Evolutionary conservation across 106 monocot species (phyloP).

Genomic region (Hemerocallis citrina): DNA sequence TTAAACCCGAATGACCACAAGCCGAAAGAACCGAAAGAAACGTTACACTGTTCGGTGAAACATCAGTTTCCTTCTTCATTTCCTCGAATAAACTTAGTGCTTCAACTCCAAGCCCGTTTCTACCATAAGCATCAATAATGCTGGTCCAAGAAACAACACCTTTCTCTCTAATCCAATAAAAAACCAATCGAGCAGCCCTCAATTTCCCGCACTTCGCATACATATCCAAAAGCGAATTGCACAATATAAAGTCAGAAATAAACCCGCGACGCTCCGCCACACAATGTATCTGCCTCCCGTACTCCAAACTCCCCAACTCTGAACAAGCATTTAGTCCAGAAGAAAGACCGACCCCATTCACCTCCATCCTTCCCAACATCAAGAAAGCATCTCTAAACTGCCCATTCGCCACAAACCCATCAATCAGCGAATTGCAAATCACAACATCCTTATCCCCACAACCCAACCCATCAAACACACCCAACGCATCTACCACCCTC

Average conservation of each 20-base stretch:
- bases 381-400: slow-evolving; percentile 23
- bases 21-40: slow-evolving; percentile 40
- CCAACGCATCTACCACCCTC: slow-evolving; percentile 13
- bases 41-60: slow-evolving; percentile 28
- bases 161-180: slow-evolving; percentile 12
- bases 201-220: slow-evolving; percentile 40
- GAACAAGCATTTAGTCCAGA: slow-evolving; percentile 29
- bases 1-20: slow-evolving; percentile 39
- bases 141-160: slow-evolving; percentile 44
- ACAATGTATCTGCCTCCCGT: slow-evolving; percentile 41
- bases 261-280: slow-evolving; percentile 13
- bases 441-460: slow-evolving; percentile 16
- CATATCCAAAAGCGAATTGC: slow-evolving; percentile 38
- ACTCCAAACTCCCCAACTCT: slow-evolving; percentile 9
- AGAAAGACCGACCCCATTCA: slow-evolving; percentile 14
- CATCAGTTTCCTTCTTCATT: slow-evolving; percentile 17
- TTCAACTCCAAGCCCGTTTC: slow-evolving; percentile 27
- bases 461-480: slow-evolving; percentile 14
- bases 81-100: slow-evolving; percentile 23
- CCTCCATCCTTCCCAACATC: slow-evolving; percentile 11
- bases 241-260: slow-evolving; percentile 17
- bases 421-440: slow-evolving; percentile 21
- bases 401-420: slow-evolving; percentile 18
- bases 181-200: slow-evolving; percentile 1
- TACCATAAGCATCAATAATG: slow-evolving; percentile 45